Percentiles rank a stretch among this genome's conserved stretches.
Conservation (phyloP, 2,329 filamentous ascomycete species). For the Fusarium lyarnte region DNA sequence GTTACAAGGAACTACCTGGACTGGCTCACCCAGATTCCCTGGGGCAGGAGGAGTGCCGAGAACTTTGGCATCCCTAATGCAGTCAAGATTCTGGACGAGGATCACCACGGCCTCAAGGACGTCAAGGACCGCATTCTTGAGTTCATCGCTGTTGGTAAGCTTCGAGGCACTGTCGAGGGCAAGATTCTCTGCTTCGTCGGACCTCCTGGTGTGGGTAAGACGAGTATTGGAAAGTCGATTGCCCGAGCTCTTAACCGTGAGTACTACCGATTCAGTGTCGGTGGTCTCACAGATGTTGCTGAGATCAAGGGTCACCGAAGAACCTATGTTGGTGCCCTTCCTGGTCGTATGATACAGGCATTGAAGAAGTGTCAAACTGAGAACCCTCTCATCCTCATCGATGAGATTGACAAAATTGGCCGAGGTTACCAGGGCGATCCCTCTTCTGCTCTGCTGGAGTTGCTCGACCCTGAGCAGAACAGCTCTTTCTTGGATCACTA, state of each 20-base stretch:
- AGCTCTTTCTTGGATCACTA: constrained; percentile 98
- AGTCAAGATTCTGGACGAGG: constrained; percentile 89
- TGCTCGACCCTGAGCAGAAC: constrained; percentile 97
- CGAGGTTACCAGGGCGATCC: constrained; percentile 96
- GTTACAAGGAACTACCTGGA: constrained; percentile 98
- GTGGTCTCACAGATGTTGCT: constrained; percentile 94
- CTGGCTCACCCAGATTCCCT: constrained; percentile 98
- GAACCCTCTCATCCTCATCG: constrained; percentile 94
- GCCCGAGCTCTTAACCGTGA: constrained; percentile 92
- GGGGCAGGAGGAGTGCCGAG: constrained; percentile 94
- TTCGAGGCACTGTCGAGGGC: constrained; percentile 95
- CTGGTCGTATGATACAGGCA: constrained; percentile 96
- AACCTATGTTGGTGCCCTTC: constrained; percentile 95
- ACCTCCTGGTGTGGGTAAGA: constrained; percentile 97
- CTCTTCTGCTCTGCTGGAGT: constrained; percentile 89
- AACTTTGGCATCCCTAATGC: constrained; percentile 97
- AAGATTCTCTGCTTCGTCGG: constrained; percentile 99
- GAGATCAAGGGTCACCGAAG: constrained; percentile 98
- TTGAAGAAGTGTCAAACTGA: constrained; percentile 99
- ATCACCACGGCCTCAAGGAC: constrained; percentile 96
- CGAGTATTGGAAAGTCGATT: constrained; percentile 98
- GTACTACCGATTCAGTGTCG: constrained; percentile 98
- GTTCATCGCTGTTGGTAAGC: constrained; percentile 97
- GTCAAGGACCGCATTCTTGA: constrained; percentile 98
- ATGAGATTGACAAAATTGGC: constrained; percentile 98